phyloP scores from a whole-genome alignment of 257 asterid species.

The Dorcoceras hygrometricum region DNA sequence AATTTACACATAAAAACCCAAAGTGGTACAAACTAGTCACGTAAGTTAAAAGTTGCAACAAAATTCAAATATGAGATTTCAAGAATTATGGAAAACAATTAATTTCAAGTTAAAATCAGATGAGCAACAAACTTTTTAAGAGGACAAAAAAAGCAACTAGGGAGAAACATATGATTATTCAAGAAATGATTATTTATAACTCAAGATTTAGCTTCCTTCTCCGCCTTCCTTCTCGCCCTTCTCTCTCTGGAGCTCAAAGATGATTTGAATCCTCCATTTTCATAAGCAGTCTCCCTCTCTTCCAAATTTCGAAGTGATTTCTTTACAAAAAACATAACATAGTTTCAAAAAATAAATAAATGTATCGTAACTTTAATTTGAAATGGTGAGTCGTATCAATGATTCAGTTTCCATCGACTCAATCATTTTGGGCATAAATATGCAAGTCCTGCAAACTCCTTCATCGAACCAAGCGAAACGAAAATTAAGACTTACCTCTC shows the following conservation, averaged over 20 bases:
- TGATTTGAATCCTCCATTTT: conserved; percentile 49
- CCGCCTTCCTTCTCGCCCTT: conserved; percentile 60
- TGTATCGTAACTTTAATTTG: no score
- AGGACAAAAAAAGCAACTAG: no score
- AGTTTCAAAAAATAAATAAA: background rate
- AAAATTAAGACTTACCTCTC: conserved; percentile 46
- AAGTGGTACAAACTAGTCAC: no score
- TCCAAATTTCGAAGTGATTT: conserved; percentile 58
- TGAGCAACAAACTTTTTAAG: no score
- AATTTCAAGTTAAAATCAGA: no score
- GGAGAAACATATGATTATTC: background rate
- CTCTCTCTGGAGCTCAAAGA: conserved; percentile 67
- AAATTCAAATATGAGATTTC: no score
- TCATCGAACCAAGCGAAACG: background rate
- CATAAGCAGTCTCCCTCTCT: conserved; percentile 45
- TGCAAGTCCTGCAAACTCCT: no score
- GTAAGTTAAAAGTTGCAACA: no score
- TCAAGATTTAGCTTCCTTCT: conserved; percentile 52
- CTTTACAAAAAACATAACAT: conserved; percentile 29
- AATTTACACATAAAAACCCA: no score
- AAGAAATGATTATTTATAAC: no score
- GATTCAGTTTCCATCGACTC: background rate
- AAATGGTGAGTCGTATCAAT: background rate
- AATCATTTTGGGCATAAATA: no score
- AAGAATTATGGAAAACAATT: no score